phyloP scores from a whole-genome alignment of 768 basidiomycete species.

The Austroboletus eburneus region DNA sequence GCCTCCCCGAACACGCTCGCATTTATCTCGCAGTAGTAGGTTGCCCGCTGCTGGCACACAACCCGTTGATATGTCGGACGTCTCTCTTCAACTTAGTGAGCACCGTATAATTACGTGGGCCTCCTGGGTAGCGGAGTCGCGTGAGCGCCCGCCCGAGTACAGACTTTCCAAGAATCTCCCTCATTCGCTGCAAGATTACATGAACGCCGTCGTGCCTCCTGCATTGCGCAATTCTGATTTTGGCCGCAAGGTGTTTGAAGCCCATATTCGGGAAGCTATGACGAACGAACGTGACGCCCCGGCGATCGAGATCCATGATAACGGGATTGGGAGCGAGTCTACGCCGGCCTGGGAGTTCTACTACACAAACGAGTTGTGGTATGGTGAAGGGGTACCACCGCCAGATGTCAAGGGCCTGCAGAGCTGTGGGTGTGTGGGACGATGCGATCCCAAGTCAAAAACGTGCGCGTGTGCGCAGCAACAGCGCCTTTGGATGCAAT shows the following conservation, averaged over 20 bases:
- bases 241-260: slow-evolving; percentile 56
- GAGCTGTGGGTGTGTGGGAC: slow-evolving; percentile 73
- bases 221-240: slow-evolving; percentile 38
- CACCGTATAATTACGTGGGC: slow-evolving; percentile 22
- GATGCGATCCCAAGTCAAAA: slow-evolving; percentile 69
- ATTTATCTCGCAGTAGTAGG: neutral
- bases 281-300: slow-evolving; percentile 69
- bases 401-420: slow-evolving; percentile 55
- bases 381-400: slow-evolving; percentile 60
- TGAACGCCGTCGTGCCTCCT: slow-evolving; percentile 51
- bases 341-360: slow-evolving; percentile 84
- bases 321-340: slow-evolving; percentile 62
- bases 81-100: neutral
- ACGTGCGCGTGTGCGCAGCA: slow-evolving; percentile 65
- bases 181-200: slow-evolving; percentile 58
- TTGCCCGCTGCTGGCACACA: too few relatives aligned
- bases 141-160: slow-evolving; percentile 19
- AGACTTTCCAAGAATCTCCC: slow-evolving; percentile 50
- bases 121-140: slow-evolving; percentile 15
- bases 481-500: slow-evolving; percentile 40
- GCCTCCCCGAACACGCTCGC: too few relatives aligned
- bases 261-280: slow-evolving; percentile 59
- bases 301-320: slow-evolving; percentile 55
- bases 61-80: too few relatives aligned
- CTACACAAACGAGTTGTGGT: slow-evolving; percentile 82